Evolutionary conservation across 768 basidiomycete genomes (phyloP).

Genomic region (Mycena amicta): DNA sequence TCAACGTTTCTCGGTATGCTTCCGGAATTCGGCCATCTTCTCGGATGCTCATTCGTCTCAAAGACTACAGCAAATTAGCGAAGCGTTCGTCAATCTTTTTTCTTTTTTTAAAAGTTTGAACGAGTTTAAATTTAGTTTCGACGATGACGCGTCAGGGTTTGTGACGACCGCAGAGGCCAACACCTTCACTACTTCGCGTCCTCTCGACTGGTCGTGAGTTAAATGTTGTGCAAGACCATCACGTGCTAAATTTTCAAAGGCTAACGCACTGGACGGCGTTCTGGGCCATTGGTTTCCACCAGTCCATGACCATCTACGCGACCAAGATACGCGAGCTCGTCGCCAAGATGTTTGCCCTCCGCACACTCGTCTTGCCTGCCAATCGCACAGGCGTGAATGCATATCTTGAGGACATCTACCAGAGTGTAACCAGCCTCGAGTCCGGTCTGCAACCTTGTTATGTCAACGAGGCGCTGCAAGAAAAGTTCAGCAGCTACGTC

Average conservation of each 20-base stretch:
- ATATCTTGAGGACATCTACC: conserved; percentile 28
- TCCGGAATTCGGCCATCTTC: neutral
- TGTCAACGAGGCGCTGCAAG: conserved; percentile 24
- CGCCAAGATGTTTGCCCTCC: conserved; percentile 25
- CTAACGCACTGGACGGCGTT: conserved; percentile 35
- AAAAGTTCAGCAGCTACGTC: conserved; percentile 27
- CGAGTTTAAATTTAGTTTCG: too few relatives aligned
- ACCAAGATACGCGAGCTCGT: conserved; percentile 23
- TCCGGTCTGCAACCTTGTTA: conserved; percentile 21
- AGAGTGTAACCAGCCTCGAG: conserved; percentile 16
- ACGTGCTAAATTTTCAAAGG: conserved; percentile 11
- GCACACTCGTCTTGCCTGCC: conserved; percentile 23
- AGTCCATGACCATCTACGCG: conserved; percentile 17
- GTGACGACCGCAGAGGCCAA: conserved; percentile 37
- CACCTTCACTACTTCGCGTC: conserved; percentile 29
- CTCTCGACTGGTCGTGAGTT: conserved; percentile 34
- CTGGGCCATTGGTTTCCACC: conserved; percentile 34
- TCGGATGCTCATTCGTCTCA: neutral
- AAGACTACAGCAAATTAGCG: conserved; percentile 21
- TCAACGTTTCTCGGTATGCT: conserved; percentile 26
- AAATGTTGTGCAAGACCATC: neutral
- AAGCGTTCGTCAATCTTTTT: too few relatives aligned
- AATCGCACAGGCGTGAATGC: conserved; percentile 28
- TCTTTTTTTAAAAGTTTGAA: too few relatives aligned
- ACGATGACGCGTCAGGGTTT: conserved; percentile 39